A percentile compares a stretch with the other conserved stretches of the same genome.
phyloP scores from a whole-genome alignment of 495 filamentous ascomycete genomes.

The Aspergillus leporis region DNA sequence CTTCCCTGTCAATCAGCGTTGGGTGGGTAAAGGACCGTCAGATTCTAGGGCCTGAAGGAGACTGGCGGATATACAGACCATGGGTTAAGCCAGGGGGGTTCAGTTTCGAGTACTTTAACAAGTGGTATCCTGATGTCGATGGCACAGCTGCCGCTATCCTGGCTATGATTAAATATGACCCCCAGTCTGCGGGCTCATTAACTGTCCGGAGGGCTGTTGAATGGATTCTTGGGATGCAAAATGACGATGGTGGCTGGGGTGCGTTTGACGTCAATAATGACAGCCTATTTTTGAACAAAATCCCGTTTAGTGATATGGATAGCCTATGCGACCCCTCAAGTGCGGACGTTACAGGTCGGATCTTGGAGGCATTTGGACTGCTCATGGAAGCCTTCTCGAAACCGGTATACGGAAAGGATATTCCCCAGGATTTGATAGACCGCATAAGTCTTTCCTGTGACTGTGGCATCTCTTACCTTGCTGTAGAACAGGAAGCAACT shows the following conservation, averaged over 20 bases:
- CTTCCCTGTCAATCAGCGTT: neutral
- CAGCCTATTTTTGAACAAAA: constrained; percentile 38
- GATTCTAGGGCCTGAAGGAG: constrained; percentile 23
- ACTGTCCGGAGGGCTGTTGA: constrained; percentile 19
- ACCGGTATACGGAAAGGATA: neutral
- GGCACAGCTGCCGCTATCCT: constrained; percentile 42
- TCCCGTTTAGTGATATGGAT: constrained; percentile 48
- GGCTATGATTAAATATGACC: constrained; percentile 31
- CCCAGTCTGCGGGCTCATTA: constrained; percentile 1
- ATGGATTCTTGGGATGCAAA: constrained; percentile 50
- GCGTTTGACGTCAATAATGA: constrained; percentile 44
- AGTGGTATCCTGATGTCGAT: constrained; percentile 44
- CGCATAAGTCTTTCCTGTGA: no score
- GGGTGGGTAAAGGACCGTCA: constrained; percentile 31
- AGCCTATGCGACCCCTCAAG: constrained; percentile 35
- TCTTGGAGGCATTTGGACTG: constrained; percentile 42
- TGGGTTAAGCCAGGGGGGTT: constrained; percentile 27
- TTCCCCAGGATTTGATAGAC: no score
- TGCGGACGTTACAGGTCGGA: constrained; percentile 38
- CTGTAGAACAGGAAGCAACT: constrained; percentile 21
- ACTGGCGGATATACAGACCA: constrained; percentile 36
- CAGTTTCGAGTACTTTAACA: constrained; percentile 38
- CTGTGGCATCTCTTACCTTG: constrained; percentile 24
- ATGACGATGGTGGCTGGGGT: constrained; percentile 45
- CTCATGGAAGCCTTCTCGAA: constrained; percentile 16